These are phyloP conservation scores for Hemisphaericaspora nanyangensis DNA, from an alignment of 805 yeast species.

Conservation along the genomic window DNA sequence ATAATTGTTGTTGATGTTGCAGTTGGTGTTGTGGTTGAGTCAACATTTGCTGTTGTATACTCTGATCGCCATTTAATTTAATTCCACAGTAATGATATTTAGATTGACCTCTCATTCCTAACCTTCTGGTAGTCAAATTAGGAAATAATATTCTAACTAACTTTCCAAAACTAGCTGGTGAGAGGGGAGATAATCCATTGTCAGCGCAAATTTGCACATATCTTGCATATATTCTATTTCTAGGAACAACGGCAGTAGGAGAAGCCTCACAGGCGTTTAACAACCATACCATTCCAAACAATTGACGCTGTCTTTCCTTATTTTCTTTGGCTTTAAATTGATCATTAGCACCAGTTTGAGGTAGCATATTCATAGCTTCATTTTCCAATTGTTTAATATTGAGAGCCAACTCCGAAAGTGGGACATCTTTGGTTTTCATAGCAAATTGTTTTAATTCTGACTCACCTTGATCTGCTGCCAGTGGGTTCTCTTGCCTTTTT, in stretches of 20 bases:
- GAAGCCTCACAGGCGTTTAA: slow-evolving; percentile 58
- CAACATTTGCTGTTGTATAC: slow-evolving; percentile 12
- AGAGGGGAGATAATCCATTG: slow-evolving; percentile 50
- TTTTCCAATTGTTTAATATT: slow-evolving; percentile 43
- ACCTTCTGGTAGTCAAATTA: slow-evolving; percentile 63
- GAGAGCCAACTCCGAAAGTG: slow-evolving; percentile 42
- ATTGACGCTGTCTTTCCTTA: slow-evolving; percentile 63
- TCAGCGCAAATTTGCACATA: slow-evolving; percentile 39
- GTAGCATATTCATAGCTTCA: slow-evolving; percentile 8
- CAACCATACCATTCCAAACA: slow-evolving; percentile 81
- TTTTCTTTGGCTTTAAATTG: slow-evolving; percentile 10
- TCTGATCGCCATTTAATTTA: slow-evolving; percentile 37
- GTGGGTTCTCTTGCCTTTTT: slow-evolving; percentile 26
- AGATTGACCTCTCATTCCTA: slow-evolving; percentile 79
- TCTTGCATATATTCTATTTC: slow-evolving; percentile 40
- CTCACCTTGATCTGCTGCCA: slow-evolving; percentile 35
- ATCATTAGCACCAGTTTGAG: slow-evolving; percentile 4
- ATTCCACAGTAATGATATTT: slow-evolving; percentile 86
- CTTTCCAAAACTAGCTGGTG: slow-evolving; percentile 79
- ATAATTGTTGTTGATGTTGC: slow-evolving; percentile 5
- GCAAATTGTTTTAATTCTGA: slow-evolving; percentile 36
- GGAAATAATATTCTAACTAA: slow-evolving; percentile 65
- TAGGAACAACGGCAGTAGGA: slow-evolving; percentile 39
- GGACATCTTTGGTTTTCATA: slow-evolving; percentile 24
- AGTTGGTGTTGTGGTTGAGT: slow-evolving; percentile 5